These are phyloP conservation scores for Trichoderma gracile DNA, from an alignment of 2,329 filamentous ascomycete genomes.

Conservation along the genomic window DNA sequence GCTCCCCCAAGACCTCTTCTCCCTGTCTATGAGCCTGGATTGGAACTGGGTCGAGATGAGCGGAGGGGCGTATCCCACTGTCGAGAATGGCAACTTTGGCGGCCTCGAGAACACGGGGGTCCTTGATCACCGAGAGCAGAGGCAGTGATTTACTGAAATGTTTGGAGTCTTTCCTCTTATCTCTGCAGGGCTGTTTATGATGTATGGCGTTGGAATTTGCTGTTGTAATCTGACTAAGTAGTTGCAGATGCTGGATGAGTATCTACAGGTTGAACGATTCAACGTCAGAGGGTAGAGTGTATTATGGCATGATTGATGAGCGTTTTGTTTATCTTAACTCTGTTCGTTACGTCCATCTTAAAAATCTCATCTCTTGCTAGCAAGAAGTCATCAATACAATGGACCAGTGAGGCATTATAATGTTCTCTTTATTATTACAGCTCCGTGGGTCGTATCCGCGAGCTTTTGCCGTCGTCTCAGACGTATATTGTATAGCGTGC, in stretches of 20 bases:
- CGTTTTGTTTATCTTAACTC: neutral
- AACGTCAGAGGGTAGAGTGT: neutral
- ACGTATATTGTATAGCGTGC: neutral
- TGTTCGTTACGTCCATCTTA: neutral
- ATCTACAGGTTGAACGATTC: neutral
- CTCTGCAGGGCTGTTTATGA: neutral
- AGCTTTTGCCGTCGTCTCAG: neutral
- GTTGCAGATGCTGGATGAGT: neutral
- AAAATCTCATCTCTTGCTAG: no score
- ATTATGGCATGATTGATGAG: constrained; percentile 2
- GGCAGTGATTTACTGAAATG: neutral
- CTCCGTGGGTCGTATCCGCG: neutral
- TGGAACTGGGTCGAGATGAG: constrained; percentile 78
- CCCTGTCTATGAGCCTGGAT: constrained; percentile 93
- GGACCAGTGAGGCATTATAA: neutral
- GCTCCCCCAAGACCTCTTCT: constrained; percentile 90
- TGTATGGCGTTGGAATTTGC: neutral
- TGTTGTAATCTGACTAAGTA: neutral
- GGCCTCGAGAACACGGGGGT: constrained; percentile 14
- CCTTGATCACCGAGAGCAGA: neutral
- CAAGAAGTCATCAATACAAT: neutral
- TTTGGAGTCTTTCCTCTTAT: no score
- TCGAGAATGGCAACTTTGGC: constrained; percentile 61
- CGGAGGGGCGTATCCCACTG: constrained; percentile 63
- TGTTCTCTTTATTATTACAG: neutral